phyloP scores from a whole-genome alignment of 352 stramenopile genomes.

The Globisporangium perplexum region DNA sequence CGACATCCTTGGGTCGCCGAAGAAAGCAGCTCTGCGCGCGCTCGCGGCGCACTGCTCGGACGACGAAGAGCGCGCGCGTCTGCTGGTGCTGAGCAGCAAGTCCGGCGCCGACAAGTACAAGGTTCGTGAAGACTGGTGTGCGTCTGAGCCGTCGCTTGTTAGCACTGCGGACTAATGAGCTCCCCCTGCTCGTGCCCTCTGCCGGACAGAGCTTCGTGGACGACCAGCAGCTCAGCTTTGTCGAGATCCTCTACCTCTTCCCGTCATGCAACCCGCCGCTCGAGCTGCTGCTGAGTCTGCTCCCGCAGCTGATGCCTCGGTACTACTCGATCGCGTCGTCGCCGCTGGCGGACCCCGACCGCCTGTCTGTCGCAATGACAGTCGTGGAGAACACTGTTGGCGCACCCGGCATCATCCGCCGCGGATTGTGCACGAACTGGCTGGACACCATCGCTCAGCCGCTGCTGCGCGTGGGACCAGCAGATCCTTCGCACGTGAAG shows the following conservation, averaged over 20 bases:
- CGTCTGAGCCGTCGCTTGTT: not conserved
- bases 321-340: conserved; percentile 96
- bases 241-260: conserved; percentile 91
- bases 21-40: conserved; percentile 69
- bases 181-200: not conserved
- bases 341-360: conserved; percentile 62
- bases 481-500: conserved; percentile 12
- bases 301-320: conserved; percentile 88
- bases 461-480: conserved; percentile 15
- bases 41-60: conserved; percentile 62
- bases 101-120: conserved; percentile 58
- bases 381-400: conserved; percentile 85
- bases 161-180: not conserved
- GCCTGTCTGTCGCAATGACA: conserved; percentile 88
- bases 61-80: conserved; percentile 46
- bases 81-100: conserved; percentile 72
- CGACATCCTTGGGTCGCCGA: conserved; percentile 78
- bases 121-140: conserved; percentile 27
- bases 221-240: conserved; percentile 83
- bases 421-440: conserved; percentile 65
- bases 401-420: conserved; percentile 26
- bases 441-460: conserved; percentile 41
- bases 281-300: conserved; percentile 76
- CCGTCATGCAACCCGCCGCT: conserved; percentile 89
- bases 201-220: conserved; percentile 69